Evolutionary conservation across 768 basidiomycete genomes (phyloP).

Genomic region (Rhizopogon sp.): DNA sequence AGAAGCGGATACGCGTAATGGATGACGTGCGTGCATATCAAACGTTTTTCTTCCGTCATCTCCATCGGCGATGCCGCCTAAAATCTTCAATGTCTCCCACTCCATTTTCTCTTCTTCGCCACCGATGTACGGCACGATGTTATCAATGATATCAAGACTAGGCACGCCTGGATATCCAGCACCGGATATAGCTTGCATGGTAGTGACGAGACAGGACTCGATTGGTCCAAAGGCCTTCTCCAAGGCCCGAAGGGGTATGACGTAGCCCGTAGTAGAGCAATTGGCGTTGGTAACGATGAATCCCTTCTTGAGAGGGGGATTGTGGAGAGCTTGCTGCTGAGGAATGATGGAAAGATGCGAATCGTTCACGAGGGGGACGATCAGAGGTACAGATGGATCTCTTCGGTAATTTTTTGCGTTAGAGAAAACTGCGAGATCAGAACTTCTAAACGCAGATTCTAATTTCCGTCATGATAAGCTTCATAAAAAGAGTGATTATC

Average conservation of each 20-base stretch:
- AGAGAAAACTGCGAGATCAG: conserved; percentile 90
- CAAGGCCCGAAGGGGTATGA: conserved; percentile 86
- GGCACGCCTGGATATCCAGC: conserved; percentile 96
- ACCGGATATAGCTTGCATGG: conserved; percentile 97
- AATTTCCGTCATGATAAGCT: conserved; percentile 8
- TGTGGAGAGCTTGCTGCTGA: conserved; percentile 71
- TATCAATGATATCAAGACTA: conserved; percentile 89
- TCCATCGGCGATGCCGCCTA: conserved; percentile 68
- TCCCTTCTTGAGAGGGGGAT: conserved; percentile 68
- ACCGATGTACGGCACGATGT: conserved; percentile 89
- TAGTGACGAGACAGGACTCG: conserved; percentile 86
- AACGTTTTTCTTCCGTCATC: conserved; percentile 59
- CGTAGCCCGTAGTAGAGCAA: conserved; percentile 92
- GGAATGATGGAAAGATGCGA: conserved; percentile 78
- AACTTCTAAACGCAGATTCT: conserved; percentile 84
- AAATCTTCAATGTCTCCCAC: conserved; percentile 97
- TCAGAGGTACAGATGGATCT: conserved; percentile 88
- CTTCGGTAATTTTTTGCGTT: conserved; percentile 96
- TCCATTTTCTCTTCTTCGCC: conserved; percentile 98
- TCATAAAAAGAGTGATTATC: neutral
- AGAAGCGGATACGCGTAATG: conserved; percentile 85
- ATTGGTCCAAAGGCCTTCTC: conserved; percentile 93
- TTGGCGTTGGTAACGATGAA: conserved; percentile 99
- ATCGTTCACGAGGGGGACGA: conserved; percentile 95
- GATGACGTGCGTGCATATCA: conserved; percentile 78